phyloP scores from a whole-genome alignment of 2,329 filamentous ascomycete species.

The Aureobasidium sp. region DNA sequence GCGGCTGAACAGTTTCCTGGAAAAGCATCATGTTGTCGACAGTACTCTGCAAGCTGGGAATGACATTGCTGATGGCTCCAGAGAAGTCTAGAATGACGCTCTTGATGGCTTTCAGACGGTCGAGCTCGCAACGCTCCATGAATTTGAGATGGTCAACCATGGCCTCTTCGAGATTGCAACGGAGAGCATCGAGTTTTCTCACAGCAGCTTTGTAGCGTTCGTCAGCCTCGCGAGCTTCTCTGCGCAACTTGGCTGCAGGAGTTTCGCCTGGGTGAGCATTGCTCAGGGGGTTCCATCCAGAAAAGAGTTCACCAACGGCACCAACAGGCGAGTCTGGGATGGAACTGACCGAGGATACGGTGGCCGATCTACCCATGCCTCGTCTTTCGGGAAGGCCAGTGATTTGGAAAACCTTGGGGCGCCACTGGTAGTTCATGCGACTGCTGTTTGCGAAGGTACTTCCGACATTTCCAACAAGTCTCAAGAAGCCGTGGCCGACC shows the following conservation, averaged over 20 bases:
- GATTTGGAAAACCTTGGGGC: conserved; percentile 79
- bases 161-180: conserved; percentile 90
- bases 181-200: conserved; percentile 75
- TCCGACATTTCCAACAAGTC: conserved; percentile 87
- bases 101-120: conserved; percentile 95
- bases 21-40: conserved; percentile 99
- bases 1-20: conserved; percentile 95
- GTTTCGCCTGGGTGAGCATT: conserved; percentile 91
- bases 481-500: conserved; percentile 73
- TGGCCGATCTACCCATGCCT: conserved; percentile 64
- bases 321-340: conserved; percentile 52
- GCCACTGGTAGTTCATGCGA: conserved; percentile 96
- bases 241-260: conserved; percentile 70
- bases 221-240: conserved; percentile 83
- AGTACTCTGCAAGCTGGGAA: conserved; percentile 87
- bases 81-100: conserved; percentile 96
- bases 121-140: conserved; percentile 93
- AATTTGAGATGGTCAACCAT: conserved; percentile 90
- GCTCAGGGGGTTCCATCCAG: conserved; percentile 88
- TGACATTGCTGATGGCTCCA: conserved; percentile 93
- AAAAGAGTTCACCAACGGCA: conserved; percentile 78
- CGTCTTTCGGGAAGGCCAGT: conserved; percentile 87
- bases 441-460: conserved; percentile 96
- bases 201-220: conserved; percentile 87
- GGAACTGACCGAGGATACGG: conserved; percentile 46